Percentiles rank a stretch among this genome's conserved stretches.
phyloP scores from a whole-genome alignment of 371 early-diverging fungal genomes.

The Rhizopus delemar region DNA sequence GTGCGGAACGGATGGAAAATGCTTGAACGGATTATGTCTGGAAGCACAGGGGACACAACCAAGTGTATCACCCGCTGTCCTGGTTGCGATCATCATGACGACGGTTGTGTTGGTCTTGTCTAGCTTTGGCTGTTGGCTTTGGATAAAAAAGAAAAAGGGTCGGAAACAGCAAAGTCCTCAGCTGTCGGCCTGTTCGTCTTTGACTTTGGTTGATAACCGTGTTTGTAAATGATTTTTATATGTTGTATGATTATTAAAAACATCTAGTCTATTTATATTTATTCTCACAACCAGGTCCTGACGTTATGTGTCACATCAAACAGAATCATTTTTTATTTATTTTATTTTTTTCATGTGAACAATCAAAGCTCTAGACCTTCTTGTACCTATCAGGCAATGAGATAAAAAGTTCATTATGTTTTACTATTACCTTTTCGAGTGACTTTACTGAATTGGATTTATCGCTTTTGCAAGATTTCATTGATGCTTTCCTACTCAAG shows the following conservation, averaged over 20 bases:
- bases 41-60: constrained; percentile 30
- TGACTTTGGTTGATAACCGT: neutral
- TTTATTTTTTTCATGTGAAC: no score
- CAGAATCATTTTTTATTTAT: no score
- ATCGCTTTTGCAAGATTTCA: constrained; percentile 23
- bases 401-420: no score
- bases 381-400: no score
- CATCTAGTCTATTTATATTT: no score
- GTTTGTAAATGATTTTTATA: neutral
- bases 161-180: neutral
- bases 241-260: no score
- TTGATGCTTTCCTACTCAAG: constrained; percentile 30
- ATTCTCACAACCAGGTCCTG: no score
- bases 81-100: constrained; percentile 48
- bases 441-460: constrained; percentile 24
- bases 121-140: constrained; percentile 40
- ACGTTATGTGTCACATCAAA: neutral
- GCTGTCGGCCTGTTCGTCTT: neutral
- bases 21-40: constrained; percentile 49
- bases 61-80: constrained; percentile 55
- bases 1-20: constrained; percentile 77
- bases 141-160: constrained; percentile 16
- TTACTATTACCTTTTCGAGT: constrained; percentile 29
- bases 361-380: no score
- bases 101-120: constrained; percentile 53